Conservation (phyloP, 306 rosid genomes). For the Hippophae gyantsensis region DNA sequence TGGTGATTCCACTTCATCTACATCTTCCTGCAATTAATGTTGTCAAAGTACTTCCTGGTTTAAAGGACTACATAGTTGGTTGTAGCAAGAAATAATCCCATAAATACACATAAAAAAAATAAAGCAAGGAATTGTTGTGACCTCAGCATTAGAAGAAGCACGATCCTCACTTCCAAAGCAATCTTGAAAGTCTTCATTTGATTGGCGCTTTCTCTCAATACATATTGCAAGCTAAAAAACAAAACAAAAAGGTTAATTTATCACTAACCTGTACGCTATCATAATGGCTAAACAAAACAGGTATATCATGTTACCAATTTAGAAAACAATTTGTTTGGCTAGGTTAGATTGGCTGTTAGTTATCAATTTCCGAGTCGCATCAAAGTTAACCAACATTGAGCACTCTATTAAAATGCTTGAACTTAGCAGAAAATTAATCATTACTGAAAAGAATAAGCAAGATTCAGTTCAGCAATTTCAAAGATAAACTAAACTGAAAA, state of each 20-base stretch:
- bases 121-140: conserved; percentile 20
- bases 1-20: conserved; percentile 33
- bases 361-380: no score
- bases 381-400: no score
- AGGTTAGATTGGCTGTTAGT: no score
- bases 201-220: conserved; percentile 60
- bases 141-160: conserved; percentile 50
- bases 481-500: no score
- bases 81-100: neutral
- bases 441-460: no score
- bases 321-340: no score
- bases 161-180: conserved; percentile 72
- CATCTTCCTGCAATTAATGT: conserved; percentile 55
- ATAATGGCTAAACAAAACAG: no score
- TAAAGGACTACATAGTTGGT: conserved; percentile 8
- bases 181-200: conserved; percentile 78
- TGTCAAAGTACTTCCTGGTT: conserved; percentile 16
- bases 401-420: no score
- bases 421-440: no score
- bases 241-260: conserved; percentile 18
- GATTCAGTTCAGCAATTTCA: no score
- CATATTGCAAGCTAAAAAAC: conserved; percentile 78
- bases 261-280: neutral
- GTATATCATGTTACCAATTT: no score
- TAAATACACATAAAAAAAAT: conserved; percentile 14